Evolutionary conservation across 805 yeast genomes (phyloP).

Genomic region (Starmerella floricola): DNA sequence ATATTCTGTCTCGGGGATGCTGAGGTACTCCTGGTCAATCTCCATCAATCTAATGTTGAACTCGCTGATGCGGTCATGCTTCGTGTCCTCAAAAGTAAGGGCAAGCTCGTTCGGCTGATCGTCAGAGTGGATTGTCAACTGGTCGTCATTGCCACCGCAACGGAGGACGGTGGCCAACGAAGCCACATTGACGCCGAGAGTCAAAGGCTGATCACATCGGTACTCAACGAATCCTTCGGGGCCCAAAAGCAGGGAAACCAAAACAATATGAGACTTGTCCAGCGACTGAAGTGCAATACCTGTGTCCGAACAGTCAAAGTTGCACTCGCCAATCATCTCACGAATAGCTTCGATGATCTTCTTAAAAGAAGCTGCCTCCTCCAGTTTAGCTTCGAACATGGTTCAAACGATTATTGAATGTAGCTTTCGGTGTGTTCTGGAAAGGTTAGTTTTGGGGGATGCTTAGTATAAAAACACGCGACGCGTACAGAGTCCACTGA

Average conservation of each 20-base stretch:
- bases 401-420: too few relatives aligned
- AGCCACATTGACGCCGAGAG: conserved; percentile 81
- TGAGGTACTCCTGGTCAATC: conserved; percentile 86
- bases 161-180: conserved; percentile 79
- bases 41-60: conserved; percentile 88
- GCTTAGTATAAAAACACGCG: conserved; percentile 5
- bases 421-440: too few relatives aligned
- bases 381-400: conserved; percentile 97
- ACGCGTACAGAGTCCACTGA: background rate
- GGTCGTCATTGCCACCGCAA: conserved; percentile 84
- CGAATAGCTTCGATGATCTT: conserved; percentile 88
- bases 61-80: conserved; percentile 84
- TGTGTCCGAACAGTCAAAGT: conserved; percentile 89
- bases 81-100: conserved; percentile 80
- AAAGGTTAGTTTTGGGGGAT: too few relatives aligned
- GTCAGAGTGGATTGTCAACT: conserved; percentile 78
- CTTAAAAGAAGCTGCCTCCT: conserved; percentile 81
- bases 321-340: conserved; percentile 89
- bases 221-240: conserved; percentile 79
- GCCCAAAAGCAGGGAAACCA: conserved; percentile 79
- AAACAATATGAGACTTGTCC: conserved; percentile 89
- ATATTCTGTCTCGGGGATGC: conserved; percentile 87
- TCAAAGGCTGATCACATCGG: conserved; percentile 89
- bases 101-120: conserved; percentile 70
- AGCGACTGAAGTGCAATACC: conserved; percentile 96